phyloP scores from a whole-genome alignment of 2,329 filamentous ascomycete genomes.

The Microdochium trichocladiopsis region DNA sequence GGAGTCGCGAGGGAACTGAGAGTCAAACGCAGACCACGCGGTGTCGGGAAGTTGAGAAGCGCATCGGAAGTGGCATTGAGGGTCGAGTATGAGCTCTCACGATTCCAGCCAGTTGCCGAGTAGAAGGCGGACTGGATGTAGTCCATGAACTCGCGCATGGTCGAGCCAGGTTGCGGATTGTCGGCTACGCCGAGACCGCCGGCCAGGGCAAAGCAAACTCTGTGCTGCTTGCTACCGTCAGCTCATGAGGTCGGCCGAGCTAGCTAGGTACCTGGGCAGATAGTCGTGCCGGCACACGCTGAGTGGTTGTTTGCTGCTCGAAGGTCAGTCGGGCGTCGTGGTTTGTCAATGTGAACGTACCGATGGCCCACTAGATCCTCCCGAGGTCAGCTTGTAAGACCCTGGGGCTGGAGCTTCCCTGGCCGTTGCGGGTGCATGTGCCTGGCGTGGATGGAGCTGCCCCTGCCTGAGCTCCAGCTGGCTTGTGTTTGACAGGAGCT shows the following conservation, averaged over 20 bases:
- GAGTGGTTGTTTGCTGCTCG: no score
- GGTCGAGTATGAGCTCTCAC: slow-evolving; percentile 85
- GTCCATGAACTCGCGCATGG: slow-evolving; percentile 95
- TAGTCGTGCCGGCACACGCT: no score
- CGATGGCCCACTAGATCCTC: no score
- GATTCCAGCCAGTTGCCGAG: slow-evolving; percentile 78
- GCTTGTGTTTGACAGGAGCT: no score
- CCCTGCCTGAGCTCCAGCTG: no score
- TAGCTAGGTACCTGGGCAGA: no score
- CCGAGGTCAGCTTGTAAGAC: no score
- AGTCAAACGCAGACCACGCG: slow-evolving; percentile 75
- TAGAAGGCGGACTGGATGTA: slow-evolving; percentile 91
- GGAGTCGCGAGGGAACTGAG: slow-evolving; percentile 87
- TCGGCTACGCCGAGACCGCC: neutral
- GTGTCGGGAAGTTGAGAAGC: slow-evolving; percentile 82
- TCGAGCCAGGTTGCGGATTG: slow-evolving; percentile 6
- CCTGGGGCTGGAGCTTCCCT: no score
- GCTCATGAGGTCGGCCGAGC: neutral
- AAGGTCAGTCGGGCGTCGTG: no score
- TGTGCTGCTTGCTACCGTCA: neutral
- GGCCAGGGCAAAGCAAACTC: neutral
- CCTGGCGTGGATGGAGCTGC: no score
- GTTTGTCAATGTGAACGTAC: no score
- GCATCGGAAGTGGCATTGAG: slow-evolving; percentile 79
- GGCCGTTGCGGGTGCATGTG: no score